A percentile compares a stretch with the other conserved stretches of the same genome.
Conservation (phyloP, 2,329 filamentous ascomycete genomes). For the Aspergillus vadensis region DNA sequence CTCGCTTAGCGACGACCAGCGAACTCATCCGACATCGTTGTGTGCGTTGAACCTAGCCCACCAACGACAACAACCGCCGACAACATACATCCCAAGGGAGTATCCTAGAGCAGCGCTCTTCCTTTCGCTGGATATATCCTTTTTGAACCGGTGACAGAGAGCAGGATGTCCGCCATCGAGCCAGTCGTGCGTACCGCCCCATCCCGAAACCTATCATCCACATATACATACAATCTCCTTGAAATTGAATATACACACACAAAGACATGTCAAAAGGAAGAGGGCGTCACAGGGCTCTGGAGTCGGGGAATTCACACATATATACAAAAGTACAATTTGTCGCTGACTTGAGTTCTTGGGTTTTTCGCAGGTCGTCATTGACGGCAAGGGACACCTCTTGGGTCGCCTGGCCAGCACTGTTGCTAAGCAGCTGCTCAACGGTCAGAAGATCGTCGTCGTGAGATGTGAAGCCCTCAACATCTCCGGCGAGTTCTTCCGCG, state of each 20-base stretch:
- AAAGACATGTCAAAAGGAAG: neutral
- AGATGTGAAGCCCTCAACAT: slow-evolving; percentile 99
- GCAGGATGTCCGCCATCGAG: slow-evolving; percentile 68
- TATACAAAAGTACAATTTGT: slow-evolving; percentile 14
- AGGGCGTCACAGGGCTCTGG: neutral
- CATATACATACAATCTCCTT: neutral
- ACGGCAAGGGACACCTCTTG: slow-evolving; percentile 99
- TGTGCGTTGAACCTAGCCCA: slow-evolving; percentile 45
- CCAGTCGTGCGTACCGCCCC: slow-evolving; percentile 59
- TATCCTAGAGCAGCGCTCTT: slow-evolving; percentile 46
- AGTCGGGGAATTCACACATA: neutral
- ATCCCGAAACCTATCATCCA: slow-evolving; percentile 7
- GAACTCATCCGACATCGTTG: slow-evolving; percentile 46
- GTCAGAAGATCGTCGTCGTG: slow-evolving; percentile 99
- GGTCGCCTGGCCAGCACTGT: slow-evolving; percentile 97
- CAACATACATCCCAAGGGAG: slow-evolving; percentile 47
- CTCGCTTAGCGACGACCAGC: slow-evolving; percentile 45
- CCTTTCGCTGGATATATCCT: slow-evolving; percentile 44
- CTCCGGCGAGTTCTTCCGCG: slow-evolving; percentile 99
- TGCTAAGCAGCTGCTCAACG: slow-evolving; percentile 97
- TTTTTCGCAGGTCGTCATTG: slow-evolving; percentile 81
- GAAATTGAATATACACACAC: neutral
- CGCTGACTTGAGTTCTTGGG: slow-evolving; percentile 47
- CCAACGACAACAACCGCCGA: slow-evolving; percentile 51
- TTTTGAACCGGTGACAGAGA: slow-evolving; percentile 44